Evolutionary conservation across 2,329 filamentous ascomycete genomes (phyloP).

Genomic region (Scolecobasidium constrictum): DNA sequence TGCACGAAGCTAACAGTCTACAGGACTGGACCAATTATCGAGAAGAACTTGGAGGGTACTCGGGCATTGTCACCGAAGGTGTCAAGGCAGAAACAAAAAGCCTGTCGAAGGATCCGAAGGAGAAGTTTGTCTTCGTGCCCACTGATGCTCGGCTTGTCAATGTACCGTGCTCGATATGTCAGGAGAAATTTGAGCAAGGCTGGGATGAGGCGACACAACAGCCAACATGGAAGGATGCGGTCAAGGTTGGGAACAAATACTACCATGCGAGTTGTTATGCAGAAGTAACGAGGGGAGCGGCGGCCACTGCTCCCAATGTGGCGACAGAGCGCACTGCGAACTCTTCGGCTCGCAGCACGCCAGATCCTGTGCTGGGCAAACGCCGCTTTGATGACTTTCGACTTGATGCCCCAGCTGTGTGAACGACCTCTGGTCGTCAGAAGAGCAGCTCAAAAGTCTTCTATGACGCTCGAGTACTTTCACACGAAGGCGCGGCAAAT

Average conservation of each 20-base stretch:
- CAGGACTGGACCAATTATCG: conserved; percentile 84
- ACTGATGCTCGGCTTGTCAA: conserved; percentile 65
- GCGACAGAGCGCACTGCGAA: background rate
- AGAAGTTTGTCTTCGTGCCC: conserved; percentile 72
- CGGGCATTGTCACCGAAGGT: conserved; percentile 2
- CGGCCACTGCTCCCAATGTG: background rate
- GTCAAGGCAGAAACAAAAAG: background rate
- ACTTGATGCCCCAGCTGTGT: conserved; percentile 6
- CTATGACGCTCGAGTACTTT: too few relatives aligned
- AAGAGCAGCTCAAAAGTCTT: too few relatives aligned
- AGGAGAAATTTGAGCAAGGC: conserved; percentile 85
- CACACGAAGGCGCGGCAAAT: too few relatives aligned
- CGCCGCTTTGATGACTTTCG: conserved; percentile 8
- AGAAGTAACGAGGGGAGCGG: conserved; percentile 55
- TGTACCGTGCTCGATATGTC: conserved; percentile 82
- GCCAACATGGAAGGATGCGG: conserved; percentile 91
- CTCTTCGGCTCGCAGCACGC: conserved; percentile 6
- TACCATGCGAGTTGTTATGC: conserved; percentile 86
- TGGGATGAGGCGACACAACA: conserved; percentile 92
- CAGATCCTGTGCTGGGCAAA: conserved; percentile 10
- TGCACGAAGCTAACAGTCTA: conserved; percentile 10
- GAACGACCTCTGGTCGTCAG: too few relatives aligned
- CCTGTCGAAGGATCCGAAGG: conserved; percentile 46
- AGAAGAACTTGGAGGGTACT: conserved; percentile 58
- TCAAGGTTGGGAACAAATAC: conserved; percentile 64